Evolutionary conservation across 441 rosid species (phyloP).

Genomic region (Corymbia calophylla): DNA sequence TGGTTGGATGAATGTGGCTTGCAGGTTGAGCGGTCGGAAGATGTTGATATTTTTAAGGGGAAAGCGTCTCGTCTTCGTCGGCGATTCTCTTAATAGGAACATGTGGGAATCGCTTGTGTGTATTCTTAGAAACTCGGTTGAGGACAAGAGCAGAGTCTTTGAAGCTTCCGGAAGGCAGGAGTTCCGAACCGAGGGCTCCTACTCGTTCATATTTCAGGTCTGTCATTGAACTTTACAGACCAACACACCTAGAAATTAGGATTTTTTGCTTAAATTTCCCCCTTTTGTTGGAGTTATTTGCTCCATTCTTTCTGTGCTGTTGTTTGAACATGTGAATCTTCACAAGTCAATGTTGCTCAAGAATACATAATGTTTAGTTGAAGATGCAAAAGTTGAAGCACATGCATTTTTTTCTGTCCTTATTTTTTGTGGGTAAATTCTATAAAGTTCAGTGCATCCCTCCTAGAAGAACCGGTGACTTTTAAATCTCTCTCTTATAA

Average conservation of each 20-base stretch:
- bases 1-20: background rate
- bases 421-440: background rate
- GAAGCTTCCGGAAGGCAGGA: slow-evolving; percentile 56
- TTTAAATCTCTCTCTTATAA: background rate
- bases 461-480: background rate
- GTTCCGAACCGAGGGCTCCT: slow-evolving; percentile 46
- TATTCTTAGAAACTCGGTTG: slow-evolving; percentile 42
- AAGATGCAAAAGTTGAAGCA: background rate
- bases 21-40: slow-evolving; percentile 52
- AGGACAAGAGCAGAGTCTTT: slow-evolving; percentile 40
- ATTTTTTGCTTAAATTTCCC: background rate
- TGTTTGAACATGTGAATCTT: background rate
- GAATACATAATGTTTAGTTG: background rate
- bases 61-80: slow-evolving; percentile 61
- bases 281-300: background rate
- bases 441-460: background rate
- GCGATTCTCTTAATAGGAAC: slow-evolving; percentile 81
- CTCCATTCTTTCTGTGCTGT: background rate
- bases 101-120: slow-evolving; percentile 90
- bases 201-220: slow-evolving; percentile 56
- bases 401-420: background rate
- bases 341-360: background rate
- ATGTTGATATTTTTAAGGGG: slow-evolving; percentile 63
- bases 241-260: background rate
- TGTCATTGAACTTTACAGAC: background rate